Evolutionary conservation across 345 rosid species (phyloP).

Genomic region (Viola odorata): DNA sequence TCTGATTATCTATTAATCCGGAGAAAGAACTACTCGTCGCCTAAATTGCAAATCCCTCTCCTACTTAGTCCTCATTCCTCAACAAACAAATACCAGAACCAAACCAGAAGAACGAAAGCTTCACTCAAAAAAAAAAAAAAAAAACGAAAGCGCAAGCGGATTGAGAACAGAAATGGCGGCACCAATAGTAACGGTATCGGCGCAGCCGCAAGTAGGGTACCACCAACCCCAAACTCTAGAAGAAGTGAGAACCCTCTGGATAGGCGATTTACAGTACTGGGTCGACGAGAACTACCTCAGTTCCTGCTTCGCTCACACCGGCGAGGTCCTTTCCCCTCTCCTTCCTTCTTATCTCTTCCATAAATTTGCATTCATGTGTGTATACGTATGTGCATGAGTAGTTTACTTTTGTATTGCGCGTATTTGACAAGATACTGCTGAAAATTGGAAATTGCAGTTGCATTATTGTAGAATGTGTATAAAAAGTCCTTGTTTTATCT

Average conservation of each 20-base stretch:
- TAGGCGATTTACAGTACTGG: conserved; percentile 97
- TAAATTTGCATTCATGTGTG: neutral
- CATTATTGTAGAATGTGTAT: too few species aligned
- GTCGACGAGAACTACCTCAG: conserved; percentile 77
- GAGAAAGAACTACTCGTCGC: too few species aligned
- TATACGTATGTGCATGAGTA: neutral
- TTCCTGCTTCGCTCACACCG: conserved; percentile 90
- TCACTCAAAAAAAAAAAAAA: neutral
- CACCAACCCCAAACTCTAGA: conserved; percentile 85
- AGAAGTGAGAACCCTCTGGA: conserved; percentile 96
- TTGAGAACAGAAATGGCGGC: conserved; percentile 18
- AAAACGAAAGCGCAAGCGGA: neutral
- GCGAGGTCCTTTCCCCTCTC: conserved; percentile 53
- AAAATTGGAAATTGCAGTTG: too few species aligned
- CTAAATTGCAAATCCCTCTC: too few species aligned
- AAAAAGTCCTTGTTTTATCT: too few species aligned
- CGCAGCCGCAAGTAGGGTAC: conserved; percentile 38
- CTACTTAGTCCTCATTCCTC: too few species aligned
- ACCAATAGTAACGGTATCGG: conserved; percentile 13
- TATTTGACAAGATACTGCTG: too few species aligned
- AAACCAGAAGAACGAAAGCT: neutral
- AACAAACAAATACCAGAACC: neutral
- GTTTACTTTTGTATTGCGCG: too few species aligned
- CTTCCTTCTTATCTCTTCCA: neutral
- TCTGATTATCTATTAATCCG: too few species aligned